phyloP scores from a whole-genome alignment of 1,284 basidiomycete species.

The Apiotrichum gracile region DNA sequence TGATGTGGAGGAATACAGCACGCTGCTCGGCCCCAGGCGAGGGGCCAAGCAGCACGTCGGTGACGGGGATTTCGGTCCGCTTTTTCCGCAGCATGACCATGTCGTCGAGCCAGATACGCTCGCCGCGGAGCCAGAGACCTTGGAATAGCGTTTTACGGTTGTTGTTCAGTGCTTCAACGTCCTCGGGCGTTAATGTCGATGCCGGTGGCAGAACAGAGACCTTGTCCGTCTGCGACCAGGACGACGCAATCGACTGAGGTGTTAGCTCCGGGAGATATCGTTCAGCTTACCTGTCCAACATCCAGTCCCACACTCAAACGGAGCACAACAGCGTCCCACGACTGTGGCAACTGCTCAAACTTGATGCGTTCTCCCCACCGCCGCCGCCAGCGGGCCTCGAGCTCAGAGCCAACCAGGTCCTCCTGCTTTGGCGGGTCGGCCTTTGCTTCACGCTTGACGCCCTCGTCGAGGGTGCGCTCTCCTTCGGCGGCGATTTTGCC shows the following conservation, averaged over 20 bases:
- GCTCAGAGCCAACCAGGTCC: neutral
- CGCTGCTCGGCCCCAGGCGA: slow-evolving; percentile 17
- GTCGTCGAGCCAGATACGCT: slow-evolving; percentile 81
- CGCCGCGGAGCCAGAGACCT: slow-evolving; percentile 80
- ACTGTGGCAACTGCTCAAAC: slow-evolving; percentile 26
- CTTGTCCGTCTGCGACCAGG: slow-evolving; percentile 39
- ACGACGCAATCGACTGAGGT: slow-evolving; percentile 23
- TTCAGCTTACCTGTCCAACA: slow-evolving; percentile 26
- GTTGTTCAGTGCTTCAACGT: slow-evolving; percentile 19
- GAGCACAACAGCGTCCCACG: slow-evolving; percentile 26
- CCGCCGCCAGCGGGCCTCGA: slow-evolving; percentile 22
- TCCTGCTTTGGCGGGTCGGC: slow-evolving; percentile 9
- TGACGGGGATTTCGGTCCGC: slow-evolving; percentile 21
- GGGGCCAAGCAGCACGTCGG: slow-evolving; percentile 15
- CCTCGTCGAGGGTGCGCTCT: slow-evolving; percentile 20
- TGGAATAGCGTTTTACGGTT: slow-evolving; percentile 49
- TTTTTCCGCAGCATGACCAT: slow-evolving; percentile 59
- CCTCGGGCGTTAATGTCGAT: slow-evolving; percentile 16
- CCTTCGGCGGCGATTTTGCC: slow-evolving; percentile 23
- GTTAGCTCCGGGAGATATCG: neutral
- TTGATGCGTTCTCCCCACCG: slow-evolving; percentile 26
- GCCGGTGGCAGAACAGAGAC: slow-evolving; percentile 20
- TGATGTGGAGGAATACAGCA: slow-evolving; percentile 28
- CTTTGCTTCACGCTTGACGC: slow-evolving; percentile 18
- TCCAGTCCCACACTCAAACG: slow-evolving; percentile 30